phyloP scores from a whole-genome alignment of 2,329 filamentous ascomycete genomes.

The Aspergillus ustus region DNA sequence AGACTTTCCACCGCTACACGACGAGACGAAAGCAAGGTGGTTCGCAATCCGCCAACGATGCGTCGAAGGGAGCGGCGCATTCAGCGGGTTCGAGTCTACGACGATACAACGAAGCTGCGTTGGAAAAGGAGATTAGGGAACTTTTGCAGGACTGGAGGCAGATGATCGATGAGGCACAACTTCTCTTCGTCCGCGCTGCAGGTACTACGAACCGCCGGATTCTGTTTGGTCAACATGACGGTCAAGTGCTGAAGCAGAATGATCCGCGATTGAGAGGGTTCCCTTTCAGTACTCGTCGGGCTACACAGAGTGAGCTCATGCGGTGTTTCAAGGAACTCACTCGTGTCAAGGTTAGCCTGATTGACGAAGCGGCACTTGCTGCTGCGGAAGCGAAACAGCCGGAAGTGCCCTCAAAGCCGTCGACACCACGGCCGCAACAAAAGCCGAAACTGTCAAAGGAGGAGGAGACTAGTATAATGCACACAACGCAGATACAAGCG shows the following conservation, averaged over 20 bases:
- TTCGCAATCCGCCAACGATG: conserved; percentile 90
- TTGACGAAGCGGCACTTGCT: conserved; percentile 69
- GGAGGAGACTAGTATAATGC: conserved; percentile 78
- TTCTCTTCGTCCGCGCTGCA: conserved; percentile 88
- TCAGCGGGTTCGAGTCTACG: conserved; percentile 89
- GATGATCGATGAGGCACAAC: conserved; percentile 80
- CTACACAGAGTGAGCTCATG: conserved; percentile 94
- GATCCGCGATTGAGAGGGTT: conserved; percentile 84
- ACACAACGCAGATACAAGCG: conserved; percentile 87
- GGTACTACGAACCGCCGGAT: conserved; percentile 85
- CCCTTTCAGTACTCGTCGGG: conserved; percentile 88
- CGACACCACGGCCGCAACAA: conserved; percentile 37
- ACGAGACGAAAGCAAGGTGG: conserved; percentile 96
- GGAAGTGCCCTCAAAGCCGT: conserved; percentile 42
- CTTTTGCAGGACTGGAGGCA: conserved; percentile 83
- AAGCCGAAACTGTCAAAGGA: conserved; percentile 74
- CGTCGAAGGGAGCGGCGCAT: conserved; percentile 89
- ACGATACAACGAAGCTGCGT: conserved; percentile 89
- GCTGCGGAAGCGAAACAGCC: conserved; percentile 53
- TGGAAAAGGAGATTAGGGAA: conserved; percentile 84
- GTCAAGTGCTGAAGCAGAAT: conserved; percentile 77
- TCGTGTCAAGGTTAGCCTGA: conserved; percentile 78
- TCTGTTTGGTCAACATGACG: conserved; percentile 89
- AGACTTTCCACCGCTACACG: conserved; percentile 97
- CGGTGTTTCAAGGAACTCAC: conserved; percentile 93